Evolutionary conservation across 2,329 filamentous ascomycete genomes (phyloP).

Genomic region (Clonostachys sp.): DNA sequence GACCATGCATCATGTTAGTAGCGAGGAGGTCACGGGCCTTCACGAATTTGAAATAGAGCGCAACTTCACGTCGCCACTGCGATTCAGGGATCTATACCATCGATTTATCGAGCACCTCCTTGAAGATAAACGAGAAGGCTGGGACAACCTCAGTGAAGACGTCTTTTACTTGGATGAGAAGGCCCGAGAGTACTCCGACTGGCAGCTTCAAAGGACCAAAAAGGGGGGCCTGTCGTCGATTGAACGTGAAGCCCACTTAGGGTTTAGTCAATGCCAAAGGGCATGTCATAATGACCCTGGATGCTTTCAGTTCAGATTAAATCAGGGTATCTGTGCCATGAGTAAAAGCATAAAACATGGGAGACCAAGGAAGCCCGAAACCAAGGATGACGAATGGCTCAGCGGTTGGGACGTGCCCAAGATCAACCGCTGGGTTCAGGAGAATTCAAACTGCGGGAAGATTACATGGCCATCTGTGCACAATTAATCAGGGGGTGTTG

Average conservation of each 20-base stretch:
- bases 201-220: constrained; percentile 22
- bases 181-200: constrained; percentile 18
- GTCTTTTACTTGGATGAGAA: constrained; percentile 30
- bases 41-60: constrained; percentile 45
- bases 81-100: constrained; percentile 42
- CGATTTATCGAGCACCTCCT: constrained; percentile 37
- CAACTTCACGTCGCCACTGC: constrained; percentile 23
- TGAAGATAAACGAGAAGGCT: constrained; percentile 32
- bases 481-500: too few relatives aligned
- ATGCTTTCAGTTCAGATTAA: constrained; percentile 37
- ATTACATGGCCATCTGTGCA: constrained; percentile 19
- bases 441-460: constrained; percentile 25
- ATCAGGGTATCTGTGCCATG: constrained; percentile 29
- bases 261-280: constrained; percentile 33
- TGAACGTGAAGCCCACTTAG: constrained; percentile 34
- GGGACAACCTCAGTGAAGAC: constrained; percentile 49
- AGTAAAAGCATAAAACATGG: constrained; percentile 29
- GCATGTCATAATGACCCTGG: constrained; percentile 31
- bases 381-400: constrained; percentile 18
- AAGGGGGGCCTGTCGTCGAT: constrained; percentile 21
- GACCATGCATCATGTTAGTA: constrained; percentile 50
- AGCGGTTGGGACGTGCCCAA: constrained; percentile 36
- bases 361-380: constrained; percentile 21
- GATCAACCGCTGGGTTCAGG: constrained; percentile 32
- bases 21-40: constrained; percentile 43